Base-by-base conservation (phyloP, 2,329 filamentous ascomycete genomes). In the Xylaria sp. region DNA sequence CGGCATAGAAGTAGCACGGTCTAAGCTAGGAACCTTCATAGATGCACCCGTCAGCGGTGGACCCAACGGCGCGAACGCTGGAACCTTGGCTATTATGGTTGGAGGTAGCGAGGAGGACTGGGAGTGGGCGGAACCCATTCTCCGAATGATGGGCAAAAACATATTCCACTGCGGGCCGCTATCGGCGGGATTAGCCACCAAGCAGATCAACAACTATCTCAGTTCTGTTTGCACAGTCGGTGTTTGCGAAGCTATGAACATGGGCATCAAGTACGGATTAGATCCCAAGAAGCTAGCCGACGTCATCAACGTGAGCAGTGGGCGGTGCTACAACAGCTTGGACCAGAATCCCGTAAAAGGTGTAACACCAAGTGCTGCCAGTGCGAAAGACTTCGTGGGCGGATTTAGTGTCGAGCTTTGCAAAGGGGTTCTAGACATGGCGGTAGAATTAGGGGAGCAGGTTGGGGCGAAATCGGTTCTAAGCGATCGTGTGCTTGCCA, bases 201-300 rank as follows among this genome's bases (percentile, higher is more conserved):
- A 69, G 42, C 66, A 69, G 44, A 69, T 69, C 37, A 69, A 69
- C 53, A 69, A 69, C 62, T 69, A 69, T 13, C 66, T 69, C 5
- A 62, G 66, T n/a, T 57, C 66, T 6, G 58, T 69, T 37, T 65
- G 62, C 37, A 69, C 66, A 3, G 58, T 69, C 37, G 66, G 66
- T 1, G 66, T 69, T 0, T 69, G 66, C 58, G 66, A 69, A 13
- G 66, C 66, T 3, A 69, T 69, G 66, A 69, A 69, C 16, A 69
- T 69, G 66, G 66, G 66, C 21, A 62, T 69, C 18, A 65, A 66
- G 40, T 69, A 66, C 13, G 66, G 66, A 4, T 44, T 69, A 5
- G 66, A 69, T 32, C 66, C 66, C 10, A 65, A 66, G 44, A 69
- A 58, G 35, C 10, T 69, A 13, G 66, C 66, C 25, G 58, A 62